Base-by-base conservation (phyloP, 352 stramenopile genomes). In the Phytopythium kandeliae region DNA sequence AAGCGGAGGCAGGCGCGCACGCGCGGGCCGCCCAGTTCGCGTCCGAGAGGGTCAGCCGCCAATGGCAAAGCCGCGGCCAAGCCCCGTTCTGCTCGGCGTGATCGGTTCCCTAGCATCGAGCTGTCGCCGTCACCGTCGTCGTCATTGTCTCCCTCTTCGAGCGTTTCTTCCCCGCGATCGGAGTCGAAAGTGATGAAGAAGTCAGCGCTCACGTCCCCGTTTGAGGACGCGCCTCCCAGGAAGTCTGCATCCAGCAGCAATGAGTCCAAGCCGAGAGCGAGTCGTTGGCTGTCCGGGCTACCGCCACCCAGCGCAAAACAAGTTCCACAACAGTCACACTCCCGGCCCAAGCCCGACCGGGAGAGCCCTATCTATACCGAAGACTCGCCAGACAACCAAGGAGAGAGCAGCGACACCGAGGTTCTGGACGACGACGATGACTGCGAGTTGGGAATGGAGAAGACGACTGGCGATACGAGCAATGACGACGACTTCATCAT, bases 401-500 rank as follows among this genome's bases (percentile, higher is more conserved):
- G 19, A 10, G 43, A 31, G 11, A 13, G 24, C 34, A 45, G 3
- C 10, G 31, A 37, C 26, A 34, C 28, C 26, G 21, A 65, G 46
- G n/a, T 37, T 10, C 41, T 51, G 12, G 31, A 42, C 19, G 51
- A 35, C 15, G 44, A 60, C 28, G 54, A 55, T 10, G 58, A 54
- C 19, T 49, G 37, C n/a, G 33, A 35, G 25, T 35, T 43, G 31
- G 28, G 36, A 25, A 19, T n/a, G 12, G 34, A 22, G 46, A 42
- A 9, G 25, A 48, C 19, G 12, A 48, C 8, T 2, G 49, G 31
- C 12, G 25, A 47, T 4, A 48, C 16, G 0, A 55, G 36, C 17
- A 38, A 55, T 15, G 37, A 42, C 26, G 24, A 55, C 24, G 49
- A 47, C 36, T 46, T 55, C 10, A 13, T 40, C 28, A 3, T 19